Conservation (phyloP, 202 grass and related monocot genomes). For the Dendrocalamus latiflorus region DNA sequence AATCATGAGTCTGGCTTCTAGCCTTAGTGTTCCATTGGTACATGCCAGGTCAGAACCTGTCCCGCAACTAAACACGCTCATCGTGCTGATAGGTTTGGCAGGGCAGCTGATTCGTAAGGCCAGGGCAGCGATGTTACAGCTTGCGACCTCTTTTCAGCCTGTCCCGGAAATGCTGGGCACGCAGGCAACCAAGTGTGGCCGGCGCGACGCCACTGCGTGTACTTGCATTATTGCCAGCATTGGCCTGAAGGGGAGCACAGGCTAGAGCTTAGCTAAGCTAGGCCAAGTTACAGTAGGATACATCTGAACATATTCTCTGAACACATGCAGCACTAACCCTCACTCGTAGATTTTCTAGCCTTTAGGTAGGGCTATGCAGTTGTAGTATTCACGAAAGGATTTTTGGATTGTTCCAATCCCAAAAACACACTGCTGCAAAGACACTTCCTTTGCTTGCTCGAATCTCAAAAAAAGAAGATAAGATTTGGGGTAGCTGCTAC, state of each 20-base stretch:
- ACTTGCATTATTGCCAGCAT: not conserved
- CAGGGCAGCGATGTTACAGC: slow-evolving; percentile 36
- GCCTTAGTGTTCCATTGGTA: not conserved
- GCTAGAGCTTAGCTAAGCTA: too few relatives aligned
- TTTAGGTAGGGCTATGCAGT: too few relatives aligned
- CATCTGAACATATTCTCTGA: too few relatives aligned
- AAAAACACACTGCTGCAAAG: too few relatives aligned
- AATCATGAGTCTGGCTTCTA: not conserved
- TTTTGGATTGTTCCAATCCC: too few relatives aligned
- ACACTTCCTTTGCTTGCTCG: too few relatives aligned
- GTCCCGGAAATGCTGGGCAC: slow-evolving; percentile 15
- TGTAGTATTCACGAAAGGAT: too few relatives aligned
- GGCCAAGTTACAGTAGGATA: too few relatives aligned
- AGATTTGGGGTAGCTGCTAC: too few relatives aligned
- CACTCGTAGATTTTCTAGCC: too few relatives aligned
- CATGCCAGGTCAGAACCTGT: not conserved
- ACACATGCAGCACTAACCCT: too few relatives aligned
- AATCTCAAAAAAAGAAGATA: not conserved
- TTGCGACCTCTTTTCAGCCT: slow-evolving; percentile 3
- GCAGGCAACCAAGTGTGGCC: not conserved
- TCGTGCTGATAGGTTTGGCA: not conserved
- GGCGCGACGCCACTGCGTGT: not conserved
- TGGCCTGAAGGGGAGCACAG: not conserved
- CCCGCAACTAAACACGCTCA: not conserved
- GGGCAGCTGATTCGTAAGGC: slow-evolving; percentile 11